Evolutionary conservation across 2,329 filamentous ascomycete genomes (phyloP).

Genomic region (Aspergillus latus): DNA sequence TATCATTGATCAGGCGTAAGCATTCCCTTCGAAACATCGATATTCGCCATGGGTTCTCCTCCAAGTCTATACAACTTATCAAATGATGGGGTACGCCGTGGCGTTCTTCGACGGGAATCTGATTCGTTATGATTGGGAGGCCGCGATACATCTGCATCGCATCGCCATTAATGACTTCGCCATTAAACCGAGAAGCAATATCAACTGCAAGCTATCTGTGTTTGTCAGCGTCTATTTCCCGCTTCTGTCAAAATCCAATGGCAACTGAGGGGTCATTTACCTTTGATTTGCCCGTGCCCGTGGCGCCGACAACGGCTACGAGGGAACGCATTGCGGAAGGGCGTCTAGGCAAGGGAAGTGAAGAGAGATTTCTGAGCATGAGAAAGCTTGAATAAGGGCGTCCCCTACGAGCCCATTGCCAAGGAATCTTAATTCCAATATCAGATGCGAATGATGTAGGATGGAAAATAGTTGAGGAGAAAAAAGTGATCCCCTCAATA

Average conservation of each 20-base stretch:
- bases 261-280: slow-evolving; percentile 47
- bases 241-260: not conserved
- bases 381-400: not conserved
- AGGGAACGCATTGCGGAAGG: slow-evolving; percentile 55
- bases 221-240: slow-evolving; percentile 24
- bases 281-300: slow-evolving; percentile 90
- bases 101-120: slow-evolving; percentile 73
- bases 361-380: slow-evolving; percentile 32
- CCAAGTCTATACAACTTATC: slow-evolving; percentile 72
- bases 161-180: slow-evolving; percentile 95
- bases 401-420: slow-evolving; percentile 3
- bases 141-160: slow-evolving; percentile 97
- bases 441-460: not conserved
- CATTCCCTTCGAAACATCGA: slow-evolving; percentile 73
- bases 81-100: slow-evolving; percentile 84
- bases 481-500: slow-evolving; percentile 9
- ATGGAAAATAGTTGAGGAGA: not conserved
- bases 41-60: slow-evolving; percentile 81
- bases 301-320: slow-evolving; percentile 81
- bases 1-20: slow-evolving; percentile 69
- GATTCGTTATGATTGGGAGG: slow-evolving; percentile 92
- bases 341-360: slow-evolving; percentile 21
- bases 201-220: slow-evolving; percentile 77
- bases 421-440: not conserved
- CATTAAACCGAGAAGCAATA: slow-evolving; percentile 76